A percentile compares a stretch with the other conserved stretches of the same genome.
phyloP scores from a whole-genome alignment of 306 rosid species.

The Luffa aegyptiaca region DNA sequence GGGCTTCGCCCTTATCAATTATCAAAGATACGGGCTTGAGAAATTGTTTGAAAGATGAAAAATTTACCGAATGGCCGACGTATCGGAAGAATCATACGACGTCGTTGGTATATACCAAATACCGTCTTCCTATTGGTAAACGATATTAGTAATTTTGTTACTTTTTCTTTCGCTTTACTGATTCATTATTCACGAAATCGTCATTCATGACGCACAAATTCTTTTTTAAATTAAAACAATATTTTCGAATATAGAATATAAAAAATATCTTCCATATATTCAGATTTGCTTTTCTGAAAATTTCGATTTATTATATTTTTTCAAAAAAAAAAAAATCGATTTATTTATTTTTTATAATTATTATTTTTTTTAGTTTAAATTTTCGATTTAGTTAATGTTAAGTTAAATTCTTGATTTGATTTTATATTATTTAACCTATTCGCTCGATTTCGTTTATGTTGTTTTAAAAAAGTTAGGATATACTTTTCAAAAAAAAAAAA shows the following conservation, averaged over 20 bases:
- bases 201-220: not conserved
- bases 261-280: not conserved
- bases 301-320: too few species aligned
- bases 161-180: not conserved
- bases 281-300: not conserved
- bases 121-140: not conserved
- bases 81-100: constrained; percentile 3
- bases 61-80: not conserved
- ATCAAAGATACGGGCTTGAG: not conserved
- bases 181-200: not conserved
- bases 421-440: too few species aligned
- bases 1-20: not conserved
- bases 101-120: constrained; percentile 2
- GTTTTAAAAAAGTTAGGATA: too few species aligned
- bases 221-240: not conserved
- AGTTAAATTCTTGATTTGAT: too few species aligned
- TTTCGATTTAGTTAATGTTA: too few species aligned
- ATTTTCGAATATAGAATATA: not conserved
- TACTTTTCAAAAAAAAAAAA: too few species aligned
- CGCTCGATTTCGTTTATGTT: too few species aligned
- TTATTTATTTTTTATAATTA: too few species aligned
- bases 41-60: not conserved
- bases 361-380: too few species aligned
- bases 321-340: too few species aligned
- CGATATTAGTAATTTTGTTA: not conserved